Conservation (phyloP, 192 early-diverging fungal genomes). For the Thamnidium elegans region DNA sequence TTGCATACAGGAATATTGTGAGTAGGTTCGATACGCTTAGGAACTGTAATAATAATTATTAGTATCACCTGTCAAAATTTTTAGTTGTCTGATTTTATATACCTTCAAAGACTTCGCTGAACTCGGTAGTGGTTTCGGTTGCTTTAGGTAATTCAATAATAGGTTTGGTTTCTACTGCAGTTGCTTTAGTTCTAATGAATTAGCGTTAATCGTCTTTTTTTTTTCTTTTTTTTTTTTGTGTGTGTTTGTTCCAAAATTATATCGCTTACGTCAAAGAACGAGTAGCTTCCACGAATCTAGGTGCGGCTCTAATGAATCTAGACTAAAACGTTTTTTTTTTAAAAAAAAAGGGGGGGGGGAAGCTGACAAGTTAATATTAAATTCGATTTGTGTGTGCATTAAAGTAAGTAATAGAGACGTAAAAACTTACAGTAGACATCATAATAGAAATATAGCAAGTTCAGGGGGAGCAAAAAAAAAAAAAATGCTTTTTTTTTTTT, state of each 20-base stretch:
- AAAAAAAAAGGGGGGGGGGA: not conserved
- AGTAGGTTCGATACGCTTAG: constrained; percentile 50
- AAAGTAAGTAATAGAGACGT: too few species aligned
- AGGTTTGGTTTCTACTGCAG: not conserved
- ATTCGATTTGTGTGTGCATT: too few species aligned
- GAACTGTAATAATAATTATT: constrained; percentile 16
- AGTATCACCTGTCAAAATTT: not conserved
- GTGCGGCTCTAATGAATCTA: not conserved
- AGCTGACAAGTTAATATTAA: too few species aligned
- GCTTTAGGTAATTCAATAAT: constrained; percentile 17
- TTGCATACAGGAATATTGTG: constrained; percentile 72
- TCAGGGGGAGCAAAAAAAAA: too few species aligned
- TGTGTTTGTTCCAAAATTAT: not conserved
- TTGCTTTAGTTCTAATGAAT: not conserved
- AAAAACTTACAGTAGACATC: not conserved
- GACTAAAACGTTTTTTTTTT: too few species aligned
- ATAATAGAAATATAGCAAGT: not conserved
- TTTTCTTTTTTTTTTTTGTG: not conserved
- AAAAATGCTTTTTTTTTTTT: too few species aligned
- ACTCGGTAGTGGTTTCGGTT: not conserved
- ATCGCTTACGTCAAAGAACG: not conserved
- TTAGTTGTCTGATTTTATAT: not conserved
- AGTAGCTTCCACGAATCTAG: not conserved
- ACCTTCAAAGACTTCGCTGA: constrained; percentile 30
- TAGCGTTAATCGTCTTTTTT: not conserved